Base-by-base conservation (phyloP, 208 protist genomes). In the Acanthamoeba sp. region DNA sequence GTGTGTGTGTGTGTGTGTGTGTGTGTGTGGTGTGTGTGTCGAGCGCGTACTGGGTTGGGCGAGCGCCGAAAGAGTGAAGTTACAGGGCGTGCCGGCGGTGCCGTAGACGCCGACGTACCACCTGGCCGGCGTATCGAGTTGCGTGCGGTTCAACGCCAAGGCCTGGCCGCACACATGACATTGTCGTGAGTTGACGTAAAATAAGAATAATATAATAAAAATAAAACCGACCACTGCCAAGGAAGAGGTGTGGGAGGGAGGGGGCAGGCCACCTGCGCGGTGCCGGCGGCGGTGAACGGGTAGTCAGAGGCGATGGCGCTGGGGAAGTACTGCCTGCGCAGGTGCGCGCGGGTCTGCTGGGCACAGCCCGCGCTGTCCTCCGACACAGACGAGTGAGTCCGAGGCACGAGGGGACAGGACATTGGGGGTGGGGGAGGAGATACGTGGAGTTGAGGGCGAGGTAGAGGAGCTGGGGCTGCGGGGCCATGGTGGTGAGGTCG, bases 241-340 rank as follows among this genome's bases (percentile, higher is more conserved):
- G 45, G 45, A n/a, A n/a, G n/a, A n/a, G n/a, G n/a, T n/a, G n/a
- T n/a, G n/a, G n/a, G 27, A 12, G 34, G 66, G 1, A 42, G 27
- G 2, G 66, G 27, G 3, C 4, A 76, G 66, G 7, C 7, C 27
- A 76, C 66, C n/a, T n/a, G n/a, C 9, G 34, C 2, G 66, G 32
- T 27, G 4, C 66, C 66, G 10, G 27, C 66, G 34, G 32, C 18
- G 66, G 66, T 36, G 12, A 76, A 36, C 66, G 2, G 9, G 34
- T 76, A 76, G 27, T 76, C 66, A 4, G 66, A 76, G 2, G 29
- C 66, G 34, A 76, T n/a, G n/a, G 18, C 27, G 66, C 38, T 76
- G 66, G 66, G 66, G 66, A 76, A 76, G 34, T 36, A 27, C 66
- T 76, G 66, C 34, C 38, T 76, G 34, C 66, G n/a, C 34, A 76